Evolutionary conservation across 345 rosid genomes (phyloP).

Genomic region (Moricandia arvensis): DNA sequence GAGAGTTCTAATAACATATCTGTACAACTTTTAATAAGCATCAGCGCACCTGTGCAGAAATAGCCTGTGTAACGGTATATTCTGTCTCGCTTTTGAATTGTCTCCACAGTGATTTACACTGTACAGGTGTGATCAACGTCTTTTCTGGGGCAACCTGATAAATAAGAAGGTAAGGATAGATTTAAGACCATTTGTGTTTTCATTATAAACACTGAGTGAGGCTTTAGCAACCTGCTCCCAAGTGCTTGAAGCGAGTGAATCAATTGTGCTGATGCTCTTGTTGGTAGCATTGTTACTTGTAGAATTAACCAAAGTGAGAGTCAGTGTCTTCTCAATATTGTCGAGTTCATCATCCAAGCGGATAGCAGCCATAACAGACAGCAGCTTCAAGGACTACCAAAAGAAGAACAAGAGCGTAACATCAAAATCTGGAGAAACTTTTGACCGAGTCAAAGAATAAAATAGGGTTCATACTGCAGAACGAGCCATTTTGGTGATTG

Average conservation of each 20-base stretch:
- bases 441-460: background rate
- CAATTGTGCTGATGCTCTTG: constrained; percentile 55
- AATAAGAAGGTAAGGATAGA: constrained; percentile 14
- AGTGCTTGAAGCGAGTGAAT: constrained; percentile 89
- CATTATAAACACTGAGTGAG: background rate
- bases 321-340: constrained; percentile 63
- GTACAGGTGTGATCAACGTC: constrained; percentile 95
- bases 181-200: background rate
- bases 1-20: background rate
- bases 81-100: constrained; percentile 95
- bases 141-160: constrained; percentile 67
- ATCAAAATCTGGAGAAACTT: constrained; percentile 15
- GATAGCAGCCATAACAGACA: constrained; percentile 80
- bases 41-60: constrained; percentile 86
- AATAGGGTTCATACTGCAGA: constrained; percentile 57
- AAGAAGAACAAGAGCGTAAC: constrained; percentile 7
- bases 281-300: constrained; percentile 43
- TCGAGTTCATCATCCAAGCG: constrained; percentile 78
- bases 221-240: constrained; percentile 77
- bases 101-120: constrained; percentile 97
- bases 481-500: constrained; percentile 88
- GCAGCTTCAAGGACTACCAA: constrained; percentile 89
- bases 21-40: background rate
- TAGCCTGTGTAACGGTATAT: constrained; percentile 90
- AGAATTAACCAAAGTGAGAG: constrained; percentile 57